Evolutionary conservation across 2,329 filamentous ascomycete species (phyloP), one percentile per base, ranked within the genome.

Genomic region (Claviceps sp.): DNA sequence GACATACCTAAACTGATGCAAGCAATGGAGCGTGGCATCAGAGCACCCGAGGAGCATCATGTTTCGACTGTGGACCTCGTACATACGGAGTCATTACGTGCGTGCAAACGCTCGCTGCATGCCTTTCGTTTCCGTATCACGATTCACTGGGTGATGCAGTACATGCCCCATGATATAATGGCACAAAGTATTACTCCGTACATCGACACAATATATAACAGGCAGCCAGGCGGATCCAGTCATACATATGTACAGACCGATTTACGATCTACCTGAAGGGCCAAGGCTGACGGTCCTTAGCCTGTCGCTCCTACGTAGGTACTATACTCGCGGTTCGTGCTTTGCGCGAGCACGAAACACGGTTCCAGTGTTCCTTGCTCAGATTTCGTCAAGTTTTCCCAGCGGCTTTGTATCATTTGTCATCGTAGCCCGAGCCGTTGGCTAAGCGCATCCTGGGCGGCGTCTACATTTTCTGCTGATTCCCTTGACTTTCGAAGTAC

Each of bases 161-260:
- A 18, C 18, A 18, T 18, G 18, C 18, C 6, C 52, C 56, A 63
- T 66, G 64, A 65, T 64, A 65, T 66, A 63, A 66, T 64, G 54
- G 47, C 55, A 63, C 62, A 57, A 42, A 41, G 14, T 24, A 16
- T 20, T 37, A 18, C 18, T 18, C 18, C 18, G 18, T 18, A 14
- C 18, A 20, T 40, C 37, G 37, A 40, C 14, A 9, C 16, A 45
- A 37, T 44, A 30, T 20, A 46, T 24, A 37, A 46, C 7, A 41
- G 38, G 37, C 41, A 50, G 16, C 44, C 26, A 47, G 18, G 24
- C 44, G 16, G 47, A 47, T 37, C 50, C n/a, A 49, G 34, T 24
- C n/a, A 4, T 18, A 26, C 16, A 18, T 6, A 34, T 34, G 8
- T 30, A 9, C 26, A 34, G 30, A 34, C 30, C 30, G 30, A 34